These are phyloP conservation scores for Jasminum sambac DNA, from an alignment of 257 asterid species.

Conservation along the genomic window DNA sequence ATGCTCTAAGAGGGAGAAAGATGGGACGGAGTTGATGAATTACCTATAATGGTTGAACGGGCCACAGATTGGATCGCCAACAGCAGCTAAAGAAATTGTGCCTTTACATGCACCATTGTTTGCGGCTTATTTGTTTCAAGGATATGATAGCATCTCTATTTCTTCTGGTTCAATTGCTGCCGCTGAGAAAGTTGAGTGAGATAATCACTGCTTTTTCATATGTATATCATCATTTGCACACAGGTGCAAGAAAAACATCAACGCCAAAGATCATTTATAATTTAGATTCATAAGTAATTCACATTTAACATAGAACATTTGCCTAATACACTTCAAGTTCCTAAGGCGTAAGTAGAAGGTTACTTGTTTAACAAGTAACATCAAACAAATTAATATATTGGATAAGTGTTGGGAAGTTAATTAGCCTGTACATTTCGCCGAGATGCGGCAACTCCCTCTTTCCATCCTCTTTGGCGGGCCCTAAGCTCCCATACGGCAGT, in stretches of 20 bases:
- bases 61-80: constrained; percentile 74
- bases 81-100: constrained; percentile 39
- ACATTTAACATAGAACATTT: not conserved
- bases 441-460: constrained; percentile 49
- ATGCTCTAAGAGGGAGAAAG: constrained; percentile 58
- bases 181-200: constrained; percentile 49
- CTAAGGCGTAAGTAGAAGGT: not conserved
- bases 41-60: constrained; percentile 92
- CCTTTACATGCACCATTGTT: constrained; percentile 60
- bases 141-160: constrained; percentile 67
- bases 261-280: not conserved
- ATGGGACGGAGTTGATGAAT: constrained; percentile 48
- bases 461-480: constrained; percentile 93
- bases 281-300: not conserved
- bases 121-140: constrained; percentile 69
- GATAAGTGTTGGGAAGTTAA: constrained; percentile 1
- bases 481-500: constrained; percentile 83
- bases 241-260: not conserved
- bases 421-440: constrained; percentile 22
- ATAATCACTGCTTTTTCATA: not conserved
- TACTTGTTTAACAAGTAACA: not conserved
- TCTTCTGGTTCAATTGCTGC: constrained; percentile 52
- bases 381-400: not conserved
- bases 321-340: not conserved
- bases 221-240: too few species aligned